Base-by-base conservation (phyloP, 331 rosid species). In the Malus hybrid region DNA sequence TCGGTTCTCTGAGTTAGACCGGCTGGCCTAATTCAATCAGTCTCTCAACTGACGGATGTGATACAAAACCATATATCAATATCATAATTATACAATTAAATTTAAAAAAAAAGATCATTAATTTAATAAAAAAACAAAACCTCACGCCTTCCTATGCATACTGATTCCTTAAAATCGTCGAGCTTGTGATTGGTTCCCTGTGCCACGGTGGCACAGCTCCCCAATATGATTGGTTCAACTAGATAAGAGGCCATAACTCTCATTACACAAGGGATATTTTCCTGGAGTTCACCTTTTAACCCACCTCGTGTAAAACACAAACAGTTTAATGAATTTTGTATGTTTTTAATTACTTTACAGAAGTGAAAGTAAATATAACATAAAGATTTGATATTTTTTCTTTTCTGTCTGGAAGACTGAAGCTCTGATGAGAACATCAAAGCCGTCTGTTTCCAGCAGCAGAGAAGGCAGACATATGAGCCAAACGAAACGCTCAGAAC, bases 131-230 rank as follows among this genome's bases (percentile, higher is more conserved):
- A 15, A 12, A 64, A 14, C 6, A 32, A 32, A 9, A 6, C 36
- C 61, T 52, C 74, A 32, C 71, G 14, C 32, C 48, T 68, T 54
- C 70, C 78, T 14, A 65, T 57, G 84, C 33, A 33, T 27, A 60
- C 83, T 81, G 92, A 91, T 85, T 83, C 97, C 99, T 94, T 94
- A 92, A 92, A 85, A 77, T 87, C 89, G 76, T 89, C 97, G 97
- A 94, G 89, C 74, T 63, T 81, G 80, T 87, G 91, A 94, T 90
- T 94, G 94, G 98, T 69, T 87, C 67, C 65, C 71, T 46, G 20
- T 73, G 87, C 89, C 91, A 86, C 86, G 87, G 77, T 78, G 90
- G 90, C 85, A 79, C 84, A 48, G 67, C 77, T 81, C 85, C 78
- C 83, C 83, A 75, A 46, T 44, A 81, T 88, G 90, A 93, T 93